These are phyloP conservation scores for Candida nonsorbophila DNA, from an alignment of 805 yeast species.

Conservation along the genomic window DNA sequence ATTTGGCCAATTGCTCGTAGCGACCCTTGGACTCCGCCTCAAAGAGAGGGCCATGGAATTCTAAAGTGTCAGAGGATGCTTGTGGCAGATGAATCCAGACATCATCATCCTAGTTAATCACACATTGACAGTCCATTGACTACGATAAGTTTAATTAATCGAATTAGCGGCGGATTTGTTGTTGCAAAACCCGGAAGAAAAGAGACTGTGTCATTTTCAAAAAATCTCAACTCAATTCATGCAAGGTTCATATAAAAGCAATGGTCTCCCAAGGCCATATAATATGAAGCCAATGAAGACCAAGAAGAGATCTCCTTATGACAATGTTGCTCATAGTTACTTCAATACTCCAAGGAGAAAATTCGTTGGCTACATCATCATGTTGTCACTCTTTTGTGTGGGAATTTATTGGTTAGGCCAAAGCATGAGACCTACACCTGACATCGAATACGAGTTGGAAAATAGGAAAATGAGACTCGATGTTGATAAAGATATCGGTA, in stretches of 20 bases:
- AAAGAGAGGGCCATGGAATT: no score
- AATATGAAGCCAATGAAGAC: slow-evolving; percentile 37
- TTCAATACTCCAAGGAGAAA: slow-evolving; percentile 35
- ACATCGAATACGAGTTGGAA: slow-evolving; percentile 19
- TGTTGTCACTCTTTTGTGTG: slow-evolving; percentile 30
- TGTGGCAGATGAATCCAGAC: no score
- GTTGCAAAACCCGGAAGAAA: no score
- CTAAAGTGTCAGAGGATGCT: no score
- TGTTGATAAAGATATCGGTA: slow-evolving; percentile 3
- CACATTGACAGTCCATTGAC: no score
- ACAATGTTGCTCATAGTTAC: slow-evolving; percentile 21
- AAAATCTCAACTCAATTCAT: slow-evolving; percentile 10
- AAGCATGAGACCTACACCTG: slow-evolving; percentile 24
- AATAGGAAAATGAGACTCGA: slow-evolving; percentile 1
- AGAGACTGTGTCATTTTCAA: no score
- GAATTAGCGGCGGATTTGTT: no score
- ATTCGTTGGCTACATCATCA: slow-evolving; percentile 30
- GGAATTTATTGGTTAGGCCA: slow-evolving; percentile 32
- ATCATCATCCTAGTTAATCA: no score
- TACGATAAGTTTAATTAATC: no score
- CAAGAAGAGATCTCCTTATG: slow-evolving; percentile 30
- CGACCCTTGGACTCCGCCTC: no score
- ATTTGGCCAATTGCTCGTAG: no score
- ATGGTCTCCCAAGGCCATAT: slow-evolving; percentile 42
- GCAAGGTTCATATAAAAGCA: slow-evolving; percentile 40